phyloP scores from a whole-genome alignment of 225 moss, liverwort and hornwort genomes.

The Ulota crispa region DNA sequence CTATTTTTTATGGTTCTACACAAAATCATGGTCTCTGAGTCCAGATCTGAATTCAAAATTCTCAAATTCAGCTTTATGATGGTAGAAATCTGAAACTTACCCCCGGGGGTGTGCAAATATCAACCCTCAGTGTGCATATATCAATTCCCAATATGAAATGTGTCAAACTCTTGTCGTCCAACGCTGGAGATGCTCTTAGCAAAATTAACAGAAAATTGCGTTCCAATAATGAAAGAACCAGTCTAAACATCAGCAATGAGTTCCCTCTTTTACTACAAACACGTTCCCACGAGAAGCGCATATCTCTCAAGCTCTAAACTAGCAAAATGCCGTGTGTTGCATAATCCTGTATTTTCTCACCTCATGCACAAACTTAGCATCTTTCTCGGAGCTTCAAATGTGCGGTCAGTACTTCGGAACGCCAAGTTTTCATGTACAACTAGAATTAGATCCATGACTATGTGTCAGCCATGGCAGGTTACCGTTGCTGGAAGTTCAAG shows the following conservation, averaged over 20 bases:
- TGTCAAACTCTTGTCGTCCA: too few species aligned
- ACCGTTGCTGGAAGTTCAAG: constrained; percentile 53
- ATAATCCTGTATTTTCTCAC: background rate
- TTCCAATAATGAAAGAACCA: background rate
- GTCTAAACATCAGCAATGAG: background rate
- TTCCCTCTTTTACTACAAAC: background rate
- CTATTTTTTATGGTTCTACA: too few species aligned
- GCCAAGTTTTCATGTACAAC: background rate
- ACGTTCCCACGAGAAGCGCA: background rate
- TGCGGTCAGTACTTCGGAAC: background rate
- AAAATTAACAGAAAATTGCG: background rate
- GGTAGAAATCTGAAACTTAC: too few species aligned
- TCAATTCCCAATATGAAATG: too few species aligned
- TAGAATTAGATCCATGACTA: background rate
- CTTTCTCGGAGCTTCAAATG: background rate
- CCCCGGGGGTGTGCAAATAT: too few species aligned
- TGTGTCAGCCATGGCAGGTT: background rate
- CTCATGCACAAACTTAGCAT: background rate
- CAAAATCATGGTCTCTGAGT: too few species aligned
- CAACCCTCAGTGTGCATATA: too few species aligned
- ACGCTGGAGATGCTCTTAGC: too few species aligned
- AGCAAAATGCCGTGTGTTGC: background rate
- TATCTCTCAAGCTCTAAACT: background rate
- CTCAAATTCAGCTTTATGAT: too few species aligned
- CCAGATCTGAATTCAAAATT: too few species aligned